Evolutionary conservation across 2,329 filamentous ascomycete species (phyloP), one percentile per base, ranked within the genome.

Genomic region (Neofusicoccum kwambonambiense): DNA sequence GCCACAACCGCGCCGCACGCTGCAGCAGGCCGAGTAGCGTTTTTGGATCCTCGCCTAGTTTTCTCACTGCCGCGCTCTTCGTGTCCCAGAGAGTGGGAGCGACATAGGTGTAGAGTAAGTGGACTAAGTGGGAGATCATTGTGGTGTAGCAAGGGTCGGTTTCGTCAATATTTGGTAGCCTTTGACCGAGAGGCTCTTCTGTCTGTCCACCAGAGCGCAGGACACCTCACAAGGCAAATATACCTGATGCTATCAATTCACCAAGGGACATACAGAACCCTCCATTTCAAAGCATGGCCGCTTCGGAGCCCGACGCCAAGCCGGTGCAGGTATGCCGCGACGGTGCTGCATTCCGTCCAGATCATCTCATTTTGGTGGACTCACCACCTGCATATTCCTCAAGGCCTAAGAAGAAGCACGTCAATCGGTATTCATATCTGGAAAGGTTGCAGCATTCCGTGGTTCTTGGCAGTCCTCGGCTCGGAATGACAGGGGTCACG

Each of bases 11-110:
- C 9, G 54, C 63, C 1, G 63, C 63, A n/a, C 63, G 37, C 34
- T 65, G 44, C 37, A 65, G 27, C 39, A 65, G 34, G 4, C 37
- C 45, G 17, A 65, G 45, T 17, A 65, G 27, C 11, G 63, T 65
- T 47, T 65, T 42, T 19, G 63, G 63, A 12, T 61, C 63, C 27
- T 52, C 63, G n/a, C 42, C 42, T 11, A 60, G 17, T 1, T 27
- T 60, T n/a, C 15, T 49, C n/a, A 27, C 7, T 5, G 42, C 12
- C n/a, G 31, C 9, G 7, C 4, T 4, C 31, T 60, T 47, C 12
- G 27, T 37, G n/a, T 63, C 56, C 56, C 41, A 37, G 4, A 60
- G 11, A 13, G 5, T 12, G 6, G 56, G 56, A 4, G 56, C 41
- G 11, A 60, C 27, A 15, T 60, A 44, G 17, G 31, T 37, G 31